Conservation (phyloP, 2,329 filamentous ascomycete genomes). For the Aspergillus sp. region DNA sequence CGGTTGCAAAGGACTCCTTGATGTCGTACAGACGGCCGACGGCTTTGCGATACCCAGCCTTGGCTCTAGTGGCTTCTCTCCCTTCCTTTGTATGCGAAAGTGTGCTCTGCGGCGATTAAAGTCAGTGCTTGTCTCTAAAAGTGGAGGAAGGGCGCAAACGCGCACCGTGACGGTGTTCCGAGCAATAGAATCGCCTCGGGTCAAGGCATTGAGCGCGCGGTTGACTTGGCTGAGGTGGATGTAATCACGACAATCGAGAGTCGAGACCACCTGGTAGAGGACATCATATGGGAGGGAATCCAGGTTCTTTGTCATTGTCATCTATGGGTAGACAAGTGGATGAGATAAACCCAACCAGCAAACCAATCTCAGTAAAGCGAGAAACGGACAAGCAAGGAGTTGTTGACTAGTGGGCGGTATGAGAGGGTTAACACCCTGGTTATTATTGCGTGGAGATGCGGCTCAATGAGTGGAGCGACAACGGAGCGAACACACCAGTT, state of each 20-base stretch:
- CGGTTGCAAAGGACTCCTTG: conserved; percentile 59
- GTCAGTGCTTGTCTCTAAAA: neutral
- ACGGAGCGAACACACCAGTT: too few relatives aligned
- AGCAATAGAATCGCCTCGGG: conserved; percentile 58
- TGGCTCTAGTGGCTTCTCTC: conserved; percentile 34
- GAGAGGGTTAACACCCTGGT: too few relatives aligned
- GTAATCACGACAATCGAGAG: conserved; percentile 59
- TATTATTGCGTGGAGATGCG: too few relatives aligned
- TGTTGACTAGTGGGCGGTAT: too few relatives aligned
- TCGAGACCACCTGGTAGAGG: conserved; percentile 57
- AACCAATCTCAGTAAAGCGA: too few relatives aligned
- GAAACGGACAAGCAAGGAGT: too few relatives aligned
- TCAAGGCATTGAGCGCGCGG: conserved; percentile 50
- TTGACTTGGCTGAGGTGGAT: conserved; percentile 57
- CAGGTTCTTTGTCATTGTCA: conserved; percentile 30
- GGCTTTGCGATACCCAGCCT: conserved; percentile 51
- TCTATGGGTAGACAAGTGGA: conserved; percentile 19
- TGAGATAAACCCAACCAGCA: too few relatives aligned
- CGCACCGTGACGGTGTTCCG: conserved; percentile 59
- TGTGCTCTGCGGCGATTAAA: conserved; percentile 37
- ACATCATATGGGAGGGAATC: conserved; percentile 63
- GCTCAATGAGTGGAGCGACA: too few relatives aligned
- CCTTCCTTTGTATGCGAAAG: conserved; percentile 48
- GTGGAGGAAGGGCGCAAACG: neutral
- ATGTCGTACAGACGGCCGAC: conserved; percentile 63